Base-by-base conservation (phyloP, 768 basidiomycete species). In the Candolleomyces aberdarensis region DNA sequence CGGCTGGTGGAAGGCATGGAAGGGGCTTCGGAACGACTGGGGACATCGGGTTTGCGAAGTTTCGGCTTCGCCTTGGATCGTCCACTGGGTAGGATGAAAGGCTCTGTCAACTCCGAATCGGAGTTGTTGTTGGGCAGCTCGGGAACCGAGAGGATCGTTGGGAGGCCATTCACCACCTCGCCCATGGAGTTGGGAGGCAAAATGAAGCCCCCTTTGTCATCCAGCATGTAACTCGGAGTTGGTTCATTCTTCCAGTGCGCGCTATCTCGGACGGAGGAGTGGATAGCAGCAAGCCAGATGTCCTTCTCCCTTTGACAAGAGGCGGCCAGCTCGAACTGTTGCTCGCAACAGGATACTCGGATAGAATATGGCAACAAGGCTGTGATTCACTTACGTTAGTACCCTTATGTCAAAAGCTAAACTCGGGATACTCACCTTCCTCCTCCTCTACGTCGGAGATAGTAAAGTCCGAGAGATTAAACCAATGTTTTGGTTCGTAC, bases 401-500 rank as follows among this genome's bases (percentile, higher is more conserved):
- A 36, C 5, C 5, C 53, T 52, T 13, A 60, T 26, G 41, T 36
- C 36, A 15, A 29, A 31, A 46, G 19, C 32, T 29, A 17, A 32
- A 56, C 31, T 44, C 60, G 40, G 47, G 57, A n/a, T 40, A 81
- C 89, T 64, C 66, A 96, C 94, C 88, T 71, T 92, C 88, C 58
- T 87, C 86, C 29, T 86, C 84, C 40, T 81, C 82, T 17, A 85
- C 78, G 60, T 92, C 91, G 14, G 81, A 74, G 43, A 96, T 65
- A 56, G 91, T 86, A 65, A 92, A 91, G 19, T 85, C 84, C 49
- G 81, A 80, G 20, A 97, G 75, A 44, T 86, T 83, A 67, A 98
- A 89, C 91, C 94, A 98, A 70, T 96, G 90, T 62, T 81, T 84
- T 17, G 94, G 87, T 67, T 96, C 93, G 68, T 97, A 99, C 39